A percentile compares a stretch with the other conserved stretches of the same genome.
These are phyloP conservation scores for Pythium biforme DNA, from an alignment of 352 stramenopile genomes.

Conservation along the genomic window DNA sequence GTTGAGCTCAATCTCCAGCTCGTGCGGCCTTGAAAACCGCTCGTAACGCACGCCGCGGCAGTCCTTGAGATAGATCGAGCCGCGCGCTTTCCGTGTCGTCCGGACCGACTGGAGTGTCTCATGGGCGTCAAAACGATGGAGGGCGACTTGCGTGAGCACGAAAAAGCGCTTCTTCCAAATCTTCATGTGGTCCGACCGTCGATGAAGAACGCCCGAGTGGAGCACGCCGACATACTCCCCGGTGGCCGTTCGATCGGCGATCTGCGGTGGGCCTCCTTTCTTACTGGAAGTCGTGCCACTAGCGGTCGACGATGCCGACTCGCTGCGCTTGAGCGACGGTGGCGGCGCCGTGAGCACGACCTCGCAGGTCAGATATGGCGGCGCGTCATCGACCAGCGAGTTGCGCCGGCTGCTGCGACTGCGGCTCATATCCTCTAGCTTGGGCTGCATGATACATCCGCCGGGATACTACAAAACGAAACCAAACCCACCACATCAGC, in stretches of 20 bases:
- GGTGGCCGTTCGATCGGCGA: conserved; percentile 35
- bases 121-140: conserved; percentile 35
- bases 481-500: too few relatives aligned
- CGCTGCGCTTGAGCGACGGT: background rate
- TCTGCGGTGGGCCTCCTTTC: conserved; percentile 1
- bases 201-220: conserved; percentile 32
- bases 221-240: conserved; percentile 41
- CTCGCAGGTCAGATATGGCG: conserved; percentile 29
- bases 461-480: conserved; percentile 20
- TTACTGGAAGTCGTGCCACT: conserved; percentile 5
- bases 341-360: conserved; percentile 29
- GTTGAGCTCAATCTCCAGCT: conserved; percentile 37
- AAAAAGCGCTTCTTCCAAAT: conserved; percentile 47
- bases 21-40: conserved; percentile 36
- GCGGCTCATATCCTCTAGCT: conserved; percentile 6
- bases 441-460: conserved; percentile 33
- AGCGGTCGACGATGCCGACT: conserved; percentile 2
- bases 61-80: conserved; percentile 31
- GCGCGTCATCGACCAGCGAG: background rate
- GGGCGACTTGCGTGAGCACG: conserved; percentile 42
- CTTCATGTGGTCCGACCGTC: conserved; percentile 31
- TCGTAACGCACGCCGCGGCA: conserved; percentile 37
- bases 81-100: conserved; percentile 23
- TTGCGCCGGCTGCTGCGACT: background rate
- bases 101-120: conserved; percentile 28